phyloP scores from a whole-genome alignment of 2,329 filamentous ascomycete genomes.

The Calonectria pseudoreteaudii region DNA sequence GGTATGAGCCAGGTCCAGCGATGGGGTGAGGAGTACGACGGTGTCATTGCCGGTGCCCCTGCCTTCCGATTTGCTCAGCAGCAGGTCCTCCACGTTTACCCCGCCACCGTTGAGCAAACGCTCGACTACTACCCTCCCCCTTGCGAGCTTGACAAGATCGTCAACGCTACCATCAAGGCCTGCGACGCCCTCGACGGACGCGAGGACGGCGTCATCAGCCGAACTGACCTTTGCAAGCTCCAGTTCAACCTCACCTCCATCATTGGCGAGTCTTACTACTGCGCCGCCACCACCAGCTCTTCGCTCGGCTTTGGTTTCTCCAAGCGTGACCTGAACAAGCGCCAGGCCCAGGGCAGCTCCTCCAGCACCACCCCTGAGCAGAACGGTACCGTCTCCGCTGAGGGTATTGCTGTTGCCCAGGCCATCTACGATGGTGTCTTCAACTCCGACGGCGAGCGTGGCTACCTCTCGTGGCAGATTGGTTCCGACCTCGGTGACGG shows the following conservation, averaged over 20 bases:
- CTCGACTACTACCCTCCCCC: conserved; percentile 51
- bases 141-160: conserved; percentile 61
- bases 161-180: conserved; percentile 64
- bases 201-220: conserved; percentile 63
- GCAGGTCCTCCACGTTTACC: conserved; percentile 55
- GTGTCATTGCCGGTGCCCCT: conserved; percentile 30
- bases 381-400: conserved; percentile 48
- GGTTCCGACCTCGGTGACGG: conserved; percentile 48
- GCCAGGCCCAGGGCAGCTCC: conserved; percentile 32
- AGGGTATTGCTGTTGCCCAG: conserved; percentile 49
- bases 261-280: conserved; percentile 49
- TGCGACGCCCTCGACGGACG: conserved; percentile 68
- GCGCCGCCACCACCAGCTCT: conserved; percentile 40
- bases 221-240: conserved; percentile 45
- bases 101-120: conserved; percentile 52
- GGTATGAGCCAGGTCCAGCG: conserved; percentile 46
- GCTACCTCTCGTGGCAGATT: conserved; percentile 52
- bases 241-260: conserved; percentile 47
- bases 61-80: conserved; percentile 52
- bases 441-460: conserved; percentile 48
- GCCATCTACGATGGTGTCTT: conserved; percentile 49
- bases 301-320: conserved; percentile 25
- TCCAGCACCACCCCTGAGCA: conserved; percentile 45
- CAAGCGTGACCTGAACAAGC: conserved; percentile 16
- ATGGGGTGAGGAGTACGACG: conserved; percentile 34